A percentile compares a stretch with the other conserved stretches of the same genome.
phyloP scores from a whole-genome alignment of 176 grass and related monocot genomes.

The Lolium multiflorum region DNA sequence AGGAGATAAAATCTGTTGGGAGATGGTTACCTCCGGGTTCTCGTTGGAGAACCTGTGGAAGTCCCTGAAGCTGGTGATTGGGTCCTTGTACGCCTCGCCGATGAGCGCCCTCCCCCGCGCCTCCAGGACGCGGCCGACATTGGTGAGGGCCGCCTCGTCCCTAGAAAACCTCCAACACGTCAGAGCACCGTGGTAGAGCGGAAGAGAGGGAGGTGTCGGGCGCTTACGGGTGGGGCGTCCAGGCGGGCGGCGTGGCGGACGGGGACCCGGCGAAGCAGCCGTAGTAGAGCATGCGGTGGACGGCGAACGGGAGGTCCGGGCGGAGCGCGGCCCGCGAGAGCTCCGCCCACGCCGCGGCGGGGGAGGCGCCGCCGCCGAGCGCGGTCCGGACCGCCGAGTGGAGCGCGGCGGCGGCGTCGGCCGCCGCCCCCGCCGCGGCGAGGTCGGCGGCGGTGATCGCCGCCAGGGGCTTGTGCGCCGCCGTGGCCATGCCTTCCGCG shows the following conservation, averaged over 20 bases:
- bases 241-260: constrained; percentile 74
- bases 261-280: constrained; percentile 70
- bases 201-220: not conserved
- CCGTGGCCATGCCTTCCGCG: constrained; percentile 23
- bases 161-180: constrained; percentile 2
- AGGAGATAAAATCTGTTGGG: not conserved
- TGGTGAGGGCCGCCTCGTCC: constrained; percentile 62
- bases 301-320: constrained; percentile 67
- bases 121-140: constrained; percentile 79
- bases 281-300: constrained; percentile 96
- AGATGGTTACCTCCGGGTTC: constrained; percentile 66
- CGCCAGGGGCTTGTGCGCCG: constrained; percentile 58
- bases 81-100: constrained; percentile 72
- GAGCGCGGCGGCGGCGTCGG: constrained; percentile 49
- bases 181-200: not conserved
- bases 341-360: constrained; percentile 64
- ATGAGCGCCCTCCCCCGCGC: constrained; percentile 67
- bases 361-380: constrained; percentile 36
- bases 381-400: constrained; percentile 43
- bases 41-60: constrained; percentile 77
- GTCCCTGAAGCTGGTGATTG: constrained; percentile 70
- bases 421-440: constrained; percentile 47
- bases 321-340: constrained; percentile 56
- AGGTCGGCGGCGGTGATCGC: constrained; percentile 72
- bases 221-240: constrained; percentile 74